phyloP scores from a whole-genome alignment of 1,284 basidiomycete species.

The Moesziomyces sp. region DNA sequence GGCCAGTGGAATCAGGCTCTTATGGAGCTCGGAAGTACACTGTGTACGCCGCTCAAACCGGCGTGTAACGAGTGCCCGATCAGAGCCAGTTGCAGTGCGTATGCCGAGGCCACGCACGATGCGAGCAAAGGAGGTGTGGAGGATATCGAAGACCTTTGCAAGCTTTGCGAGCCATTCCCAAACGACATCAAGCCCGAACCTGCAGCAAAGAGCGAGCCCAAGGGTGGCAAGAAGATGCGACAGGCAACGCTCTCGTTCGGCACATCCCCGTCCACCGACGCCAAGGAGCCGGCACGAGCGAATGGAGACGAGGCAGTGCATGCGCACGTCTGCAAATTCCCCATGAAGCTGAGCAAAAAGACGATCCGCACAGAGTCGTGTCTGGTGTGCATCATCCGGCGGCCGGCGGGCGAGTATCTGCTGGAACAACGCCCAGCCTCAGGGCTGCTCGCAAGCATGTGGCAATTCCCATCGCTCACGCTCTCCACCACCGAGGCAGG shows the following conservation, averaged over 20 bases:
- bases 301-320: constrained; percentile 12
- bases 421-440: constrained; percentile 42
- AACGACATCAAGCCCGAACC: constrained; percentile 7
- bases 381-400: constrained; percentile 78
- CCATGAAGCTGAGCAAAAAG: constrained; percentile 87
- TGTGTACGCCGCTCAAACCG: constrained; percentile 49
- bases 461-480: constrained; percentile 63
- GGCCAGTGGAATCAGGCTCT: constrained; percentile 66
- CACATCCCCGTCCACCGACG: constrained; percentile 1
- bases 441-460: constrained; percentile 57
- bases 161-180: constrained; percentile 54
- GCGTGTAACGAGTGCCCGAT: constrained; percentile 57
- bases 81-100: constrained; percentile 42
- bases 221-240: constrained; percentile 25
- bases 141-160: constrained; percentile 62
- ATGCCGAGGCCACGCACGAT: constrained; percentile 13
- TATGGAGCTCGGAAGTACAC: constrained; percentile 64
- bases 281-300: constrained; percentile 4
- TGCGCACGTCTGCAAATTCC: constrained; percentile 77
- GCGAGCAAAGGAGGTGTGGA: constrained; percentile 1
- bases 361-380: constrained; percentile 85
- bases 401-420: constrained; percentile 8
- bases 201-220: neutral
- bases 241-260: constrained; percentile 42
- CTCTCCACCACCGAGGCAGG: constrained; percentile 28